Percentiles rank a stretch among this genome's conserved stretches.
These are phyloP conservation scores for Cynara cardunculus DNA, from an alignment of 129 eudicot species.

Conservation along the genomic window DNA sequence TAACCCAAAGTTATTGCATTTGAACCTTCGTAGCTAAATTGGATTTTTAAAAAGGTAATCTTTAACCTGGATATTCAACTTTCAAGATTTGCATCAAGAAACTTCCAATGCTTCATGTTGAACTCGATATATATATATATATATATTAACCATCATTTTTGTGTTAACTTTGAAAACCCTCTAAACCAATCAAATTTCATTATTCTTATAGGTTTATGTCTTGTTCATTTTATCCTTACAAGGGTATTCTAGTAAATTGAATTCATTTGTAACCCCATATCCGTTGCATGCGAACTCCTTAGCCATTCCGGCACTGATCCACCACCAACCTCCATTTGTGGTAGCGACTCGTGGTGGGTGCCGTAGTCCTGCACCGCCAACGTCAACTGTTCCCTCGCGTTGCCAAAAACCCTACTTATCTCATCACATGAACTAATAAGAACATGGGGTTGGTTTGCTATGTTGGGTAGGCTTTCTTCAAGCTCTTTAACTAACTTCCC, in stretches of 20 bases:
- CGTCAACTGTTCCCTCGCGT: constrained; percentile 40
- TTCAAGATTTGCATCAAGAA: constrained; percentile 20
- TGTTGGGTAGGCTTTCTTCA: constrained; percentile 45
- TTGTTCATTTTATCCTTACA: too few relatives aligned
- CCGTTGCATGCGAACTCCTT: constrained; percentile 29
- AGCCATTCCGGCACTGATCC: constrained; percentile 49
- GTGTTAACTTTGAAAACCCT: too few relatives aligned
- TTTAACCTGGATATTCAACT: constrained; percentile 19
- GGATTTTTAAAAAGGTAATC: too few relatives aligned
- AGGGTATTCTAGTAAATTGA: too few relatives aligned
- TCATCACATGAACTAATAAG: constrained; percentile 52
- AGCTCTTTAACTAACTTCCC: constrained; percentile 56
- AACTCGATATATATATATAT: background rate
- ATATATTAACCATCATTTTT: too few relatives aligned
- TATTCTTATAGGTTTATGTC: too few relatives aligned
- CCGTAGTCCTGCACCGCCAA: constrained; percentile 26
- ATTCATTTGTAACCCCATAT: too few relatives aligned
- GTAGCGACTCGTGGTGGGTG: constrained; percentile 10
- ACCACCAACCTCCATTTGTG: constrained; percentile 26
- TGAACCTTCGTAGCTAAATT: too few relatives aligned
- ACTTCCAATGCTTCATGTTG: constrained; percentile 18
- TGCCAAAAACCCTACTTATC: constrained; percentile 45
- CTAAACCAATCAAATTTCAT: too few relatives aligned
- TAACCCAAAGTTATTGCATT: too few relatives aligned
- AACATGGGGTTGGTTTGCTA: constrained; percentile 45